A percentile compares a stretch with the other conserved stretches of the same genome.
Conservation (phyloP, 1,284 basidiomycete genomes). For the Sanghuangporus weigelae region DNA sequence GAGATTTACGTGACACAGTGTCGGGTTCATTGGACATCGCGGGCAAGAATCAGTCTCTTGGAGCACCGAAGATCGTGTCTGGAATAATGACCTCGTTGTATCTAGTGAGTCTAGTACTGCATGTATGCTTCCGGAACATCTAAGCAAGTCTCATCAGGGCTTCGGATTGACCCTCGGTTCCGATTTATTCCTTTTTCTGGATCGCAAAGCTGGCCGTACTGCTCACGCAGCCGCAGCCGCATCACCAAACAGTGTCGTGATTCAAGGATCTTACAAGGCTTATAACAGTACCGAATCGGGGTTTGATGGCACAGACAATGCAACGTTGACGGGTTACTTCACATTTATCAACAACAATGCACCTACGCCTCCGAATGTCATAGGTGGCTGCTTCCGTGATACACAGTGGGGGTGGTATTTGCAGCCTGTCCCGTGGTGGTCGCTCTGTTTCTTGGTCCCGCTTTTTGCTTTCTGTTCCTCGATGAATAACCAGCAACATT, state of each 20-base stretch:
- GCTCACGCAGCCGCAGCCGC: slow-evolving; percentile 48
- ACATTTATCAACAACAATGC: slow-evolving; percentile 58
- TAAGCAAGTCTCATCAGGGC: slow-evolving; percentile 38
- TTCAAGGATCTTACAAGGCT: slow-evolving; percentile 64
- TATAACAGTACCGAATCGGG: slow-evolving; percentile 48
- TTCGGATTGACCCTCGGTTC: slow-evolving; percentile 88
- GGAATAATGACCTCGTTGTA: slow-evolving; percentile 91
- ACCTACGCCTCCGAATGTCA: slow-evolving; percentile 36
- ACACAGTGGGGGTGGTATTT: slow-evolving; percentile 36
- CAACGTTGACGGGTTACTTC: slow-evolving; percentile 66
- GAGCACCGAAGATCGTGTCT: slow-evolving; percentile 50
- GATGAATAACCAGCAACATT: slow-evolving; percentile 36
- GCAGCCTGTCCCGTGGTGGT: slow-evolving; percentile 33
- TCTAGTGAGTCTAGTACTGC: slow-evolving; percentile 39
- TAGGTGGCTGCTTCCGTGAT: slow-evolving; percentile 36
- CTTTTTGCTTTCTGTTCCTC: slow-evolving; percentile 34
- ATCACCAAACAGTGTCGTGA: slow-evolving; percentile 41
- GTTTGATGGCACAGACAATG: slow-evolving; percentile 18
- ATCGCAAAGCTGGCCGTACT: slow-evolving; percentile 49
- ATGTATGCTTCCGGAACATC: slow-evolving; percentile 16
- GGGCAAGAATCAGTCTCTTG: slow-evolving; percentile 56
- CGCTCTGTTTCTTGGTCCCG: slow-evolving; percentile 36
- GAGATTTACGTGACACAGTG: slow-evolving; percentile 40
- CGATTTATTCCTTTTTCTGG: slow-evolving; percentile 78
- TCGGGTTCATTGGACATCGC: slow-evolving; percentile 84